Base-by-base conservation (phyloP, 768 basidiomycete species). In the Suillus plorans region DNA sequence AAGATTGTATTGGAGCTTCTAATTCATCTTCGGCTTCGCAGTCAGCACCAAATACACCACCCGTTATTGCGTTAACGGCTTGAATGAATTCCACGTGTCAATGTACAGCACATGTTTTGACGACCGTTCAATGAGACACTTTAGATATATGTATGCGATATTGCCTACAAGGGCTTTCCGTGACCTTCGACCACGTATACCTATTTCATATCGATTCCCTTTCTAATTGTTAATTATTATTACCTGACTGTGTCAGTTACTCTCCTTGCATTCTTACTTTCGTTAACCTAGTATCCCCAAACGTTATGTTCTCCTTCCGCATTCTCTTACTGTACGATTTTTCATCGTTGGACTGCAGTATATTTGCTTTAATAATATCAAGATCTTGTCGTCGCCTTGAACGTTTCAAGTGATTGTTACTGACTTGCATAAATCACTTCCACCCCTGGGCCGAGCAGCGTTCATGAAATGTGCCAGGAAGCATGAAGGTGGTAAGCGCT, bases 1-100 rank as follows among this genome's bases (percentile, higher is more conserved):
- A 76, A 28, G 61, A 59, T 20, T 42, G 20, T 44, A 42, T 69
- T n/a, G 75, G 74, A 39, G 22, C 71, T 66, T 42, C 67, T 12
- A 44, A 49, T 52, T 41, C 58, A 12, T 42, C 58, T 31, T 42
- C 58, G n/a, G 41, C 58, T 28, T 59, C 41, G 41, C 58, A 59
- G 1, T 59, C 58, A 31, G 41, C 18, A 42, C 58, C 58, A 28
- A 59, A 59, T 25, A 59, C 58, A 28, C 58, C 58, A 42, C 58
- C 36, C 18, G 25, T 42, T 2, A 18, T 59, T 42, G 25, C 58
- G 12, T 59, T 28, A 42, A 44, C 42, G 18, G 41, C 41, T 59
- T 59, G 58, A 59, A 59, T 59, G 58, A 59, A 59, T 59, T 13
- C 18, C 18, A 42, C 25, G 28, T 58, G 56, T 28, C 41, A 8